Base-by-base conservation (phyloP, 164 flowering plant genomes). In the Umbellularia californica region DNA sequence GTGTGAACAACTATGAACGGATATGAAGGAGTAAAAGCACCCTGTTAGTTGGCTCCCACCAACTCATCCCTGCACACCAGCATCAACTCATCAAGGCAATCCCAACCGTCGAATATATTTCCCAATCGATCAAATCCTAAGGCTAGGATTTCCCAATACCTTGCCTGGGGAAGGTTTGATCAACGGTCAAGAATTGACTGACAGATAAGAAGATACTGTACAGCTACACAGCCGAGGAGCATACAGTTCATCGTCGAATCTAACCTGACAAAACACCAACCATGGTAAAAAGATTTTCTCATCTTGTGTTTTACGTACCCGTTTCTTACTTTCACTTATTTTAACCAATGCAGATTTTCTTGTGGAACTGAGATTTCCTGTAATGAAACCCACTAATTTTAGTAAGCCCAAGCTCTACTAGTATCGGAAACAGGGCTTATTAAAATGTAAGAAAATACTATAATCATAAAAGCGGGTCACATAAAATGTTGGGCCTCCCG, bases 401-500 rank as follows among this genome's bases (percentile, higher is more conserved):
- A 55, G 60, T 55, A 35, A 35, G 3, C 3, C 60, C 60, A 1
- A 7, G 10, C 4, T 52, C 5, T 55, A 20, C 60, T 1, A 19
- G 20, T 55, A 55, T 55, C 5, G 20, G 60, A 20, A 55, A 55
- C 60, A 55, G 60, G 4, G 20, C 60, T 55, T 17, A 0, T 20
- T 55, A 10, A 10, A 60, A 60, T 20, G 3, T 60, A 60, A 60
- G 22, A 60, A 19, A 60, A 60, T n/a, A 63, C 19, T 41, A 69
- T n/a, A 41, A 24, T 50, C 51, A 24, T 5, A 51, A 70, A 70
- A n/a, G 66, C 9, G 47, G 69, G 11, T 35, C 69, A 28, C 35
- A 15, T 68, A 72, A 55, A 35, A 33, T 24, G 74, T 74, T 76
- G 78, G 78, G 70, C 47, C 74, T 51, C 51, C 35, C 76, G 73